phyloP scores from a whole-genome alignment of 2,329 filamentous ascomycete species.

The Colletotrichum simmondsii region DNA sequence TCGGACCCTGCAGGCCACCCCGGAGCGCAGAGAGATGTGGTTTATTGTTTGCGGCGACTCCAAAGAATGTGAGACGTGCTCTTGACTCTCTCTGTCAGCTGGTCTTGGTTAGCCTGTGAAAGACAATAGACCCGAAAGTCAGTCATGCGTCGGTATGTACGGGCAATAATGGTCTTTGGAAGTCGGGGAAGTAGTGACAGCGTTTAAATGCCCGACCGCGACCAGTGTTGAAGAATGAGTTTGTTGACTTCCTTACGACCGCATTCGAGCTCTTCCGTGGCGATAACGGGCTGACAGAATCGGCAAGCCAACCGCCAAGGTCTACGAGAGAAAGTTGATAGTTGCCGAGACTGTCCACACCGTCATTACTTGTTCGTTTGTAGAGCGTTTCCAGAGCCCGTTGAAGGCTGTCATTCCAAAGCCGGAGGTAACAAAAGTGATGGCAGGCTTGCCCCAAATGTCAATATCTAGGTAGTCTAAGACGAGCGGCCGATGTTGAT shows the following conservation, averaged over 20 bases:
- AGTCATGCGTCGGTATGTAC: not conserved
- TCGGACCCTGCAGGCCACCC: constrained; percentile 28
- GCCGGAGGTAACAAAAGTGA: not conserved
- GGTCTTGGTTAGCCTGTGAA: not conserved
- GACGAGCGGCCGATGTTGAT: not conserved
- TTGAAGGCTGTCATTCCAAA: constrained; percentile 5
- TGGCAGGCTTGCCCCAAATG: not conserved
- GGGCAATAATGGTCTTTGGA: not conserved
- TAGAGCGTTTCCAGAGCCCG: constrained; percentile 16
- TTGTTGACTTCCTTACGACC: not conserved
- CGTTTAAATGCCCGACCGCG: not conserved
- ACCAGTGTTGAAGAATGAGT: not conserved
- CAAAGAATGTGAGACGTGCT: constrained; percentile 15
- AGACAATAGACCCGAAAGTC: constrained; percentile 11
- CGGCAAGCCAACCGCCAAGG: not conserved
- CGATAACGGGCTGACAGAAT: not conserved
- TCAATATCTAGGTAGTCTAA: not conserved
- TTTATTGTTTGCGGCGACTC: constrained; percentile 14
- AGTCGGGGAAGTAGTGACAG: not conserved
- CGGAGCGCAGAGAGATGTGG: constrained; percentile 6
- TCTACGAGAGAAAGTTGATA: not conserved
- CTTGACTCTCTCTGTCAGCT: not conserved
- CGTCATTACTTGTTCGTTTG: not conserved
- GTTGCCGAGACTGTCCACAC: not conserved
- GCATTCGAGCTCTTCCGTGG: not conserved